Conservation (phyloP, 176 grass and related monocot species). For the Thalia dealbata region DNA sequence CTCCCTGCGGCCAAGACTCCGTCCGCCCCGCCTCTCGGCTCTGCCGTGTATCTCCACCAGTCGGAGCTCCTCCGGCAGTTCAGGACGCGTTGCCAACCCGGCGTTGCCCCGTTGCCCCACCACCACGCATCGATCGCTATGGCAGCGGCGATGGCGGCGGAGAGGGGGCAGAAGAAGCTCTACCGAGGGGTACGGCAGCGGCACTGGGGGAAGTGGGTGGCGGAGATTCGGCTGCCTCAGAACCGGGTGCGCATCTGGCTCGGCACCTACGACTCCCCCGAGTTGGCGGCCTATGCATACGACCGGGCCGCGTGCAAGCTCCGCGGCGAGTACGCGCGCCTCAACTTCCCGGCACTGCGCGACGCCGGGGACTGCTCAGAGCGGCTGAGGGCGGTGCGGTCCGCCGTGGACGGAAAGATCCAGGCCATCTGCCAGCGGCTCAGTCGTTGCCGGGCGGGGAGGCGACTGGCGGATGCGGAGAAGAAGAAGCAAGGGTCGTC, state of each 20-base stretch:
- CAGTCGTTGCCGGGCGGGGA: slow-evolving; percentile 27
- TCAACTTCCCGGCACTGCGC: slow-evolving; percentile 85
- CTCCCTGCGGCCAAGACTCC: slow-evolving; percentile 19
- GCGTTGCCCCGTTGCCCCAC: not conserved
- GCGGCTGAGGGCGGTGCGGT: slow-evolving; percentile 33
- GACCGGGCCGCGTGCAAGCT: slow-evolving; percentile 76
- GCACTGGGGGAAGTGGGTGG: slow-evolving; percentile 98
- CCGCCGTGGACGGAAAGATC: slow-evolving; percentile 71
- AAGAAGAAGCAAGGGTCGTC: slow-evolving; percentile 20
- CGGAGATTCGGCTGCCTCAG: slow-evolving; percentile 78
- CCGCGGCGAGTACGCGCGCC: slow-evolving; percentile 91
- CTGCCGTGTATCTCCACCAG: slow-evolving; percentile 77
- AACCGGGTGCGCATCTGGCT: slow-evolving; percentile 95
- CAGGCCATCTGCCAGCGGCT: slow-evolving; percentile 82
- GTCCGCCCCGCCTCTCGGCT: slow-evolving; percentile 41
- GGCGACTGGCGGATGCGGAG: slow-evolving; percentile 17
- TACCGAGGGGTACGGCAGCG: slow-evolving; percentile 91
- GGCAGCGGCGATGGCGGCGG: not conserved
- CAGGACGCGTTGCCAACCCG: slow-evolving; percentile 10
- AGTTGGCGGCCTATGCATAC: slow-evolving; percentile 81
- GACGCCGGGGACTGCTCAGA: slow-evolving; percentile 39
- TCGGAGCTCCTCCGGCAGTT: slow-evolving; percentile 69
- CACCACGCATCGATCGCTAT: not conserved
- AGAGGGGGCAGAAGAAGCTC: slow-evolving; percentile 34
- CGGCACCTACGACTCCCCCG: slow-evolving; percentile 88